phyloP scores from a whole-genome alignment of 495 filamentous ascomycete genomes.

The Margaritispora aquatica region DNA sequence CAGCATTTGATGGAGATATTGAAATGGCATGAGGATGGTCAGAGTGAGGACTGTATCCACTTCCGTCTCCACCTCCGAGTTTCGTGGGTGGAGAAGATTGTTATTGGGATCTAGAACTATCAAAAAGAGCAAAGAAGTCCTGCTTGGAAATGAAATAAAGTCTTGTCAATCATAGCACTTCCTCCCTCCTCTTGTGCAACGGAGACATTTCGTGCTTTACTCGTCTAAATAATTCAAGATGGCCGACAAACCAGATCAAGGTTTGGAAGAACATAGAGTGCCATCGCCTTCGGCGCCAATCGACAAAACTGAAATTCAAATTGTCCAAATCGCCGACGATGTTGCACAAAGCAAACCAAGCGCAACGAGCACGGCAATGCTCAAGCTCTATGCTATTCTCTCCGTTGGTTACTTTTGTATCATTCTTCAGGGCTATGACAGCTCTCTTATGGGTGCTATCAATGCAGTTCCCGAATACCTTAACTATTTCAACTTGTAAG shows the following conservation, averaged over 20 bases:
- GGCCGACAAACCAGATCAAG: neutral
- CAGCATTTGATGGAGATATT: neutral
- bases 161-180: neutral
- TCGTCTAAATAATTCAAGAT: too few species aligned
- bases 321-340: neutral
- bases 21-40: neutral
- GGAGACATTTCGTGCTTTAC: too few species aligned
- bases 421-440: conserved; percentile 28
- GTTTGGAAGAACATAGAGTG: neutral
- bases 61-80: neutral
- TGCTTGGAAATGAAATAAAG: neutral
- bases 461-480: conserved; percentile 29
- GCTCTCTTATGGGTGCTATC: conserved; percentile 29
- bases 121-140: neutral
- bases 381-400: neutral
- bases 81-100: neutral
- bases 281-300: neutral
- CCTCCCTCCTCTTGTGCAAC: neutral
- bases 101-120: neutral
- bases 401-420: conserved; percentile 29
- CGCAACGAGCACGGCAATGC: neutral
- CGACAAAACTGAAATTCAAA: neutral
- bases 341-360: neutral
- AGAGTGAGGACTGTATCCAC: neutral
- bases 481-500: conserved; percentile 3